Percentiles rank a stretch among this genome's conserved stretches.
Evolutionary conservation across 2,329 filamentous ascomycete species (phyloP).

Genomic region (Incumbomyces delicatus): DNA sequence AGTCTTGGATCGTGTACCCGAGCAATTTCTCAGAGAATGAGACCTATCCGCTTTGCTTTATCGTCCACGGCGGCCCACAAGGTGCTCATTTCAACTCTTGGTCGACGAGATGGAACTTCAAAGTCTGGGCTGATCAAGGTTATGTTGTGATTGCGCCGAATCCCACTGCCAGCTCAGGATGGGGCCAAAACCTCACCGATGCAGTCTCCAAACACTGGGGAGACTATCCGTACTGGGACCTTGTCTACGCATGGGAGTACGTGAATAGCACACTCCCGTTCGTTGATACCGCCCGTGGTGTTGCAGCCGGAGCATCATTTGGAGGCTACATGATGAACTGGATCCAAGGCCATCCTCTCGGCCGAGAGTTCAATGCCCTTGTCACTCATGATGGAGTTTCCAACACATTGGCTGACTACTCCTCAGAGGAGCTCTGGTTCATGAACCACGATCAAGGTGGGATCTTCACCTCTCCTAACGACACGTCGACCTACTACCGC

Average conservation of each 20-base stretch:
- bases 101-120: constrained; percentile 78
- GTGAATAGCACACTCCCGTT: constrained; percentile 37
- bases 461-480: constrained; percentile 1
- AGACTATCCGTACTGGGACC: constrained; percentile 70
- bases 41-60: constrained; percentile 68
- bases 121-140: constrained; percentile 76
- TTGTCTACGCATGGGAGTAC: constrained; percentile 68
- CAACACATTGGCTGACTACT: constrained; percentile 44
- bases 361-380: constrained; percentile 75
- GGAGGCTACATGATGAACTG: constrained; percentile 53
- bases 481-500: constrained; percentile 42
- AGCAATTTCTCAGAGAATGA: constrained; percentile 55
- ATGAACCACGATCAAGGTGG: constrained; percentile 35
- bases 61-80: constrained; percentile 78
- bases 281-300: constrained; percentile 30
- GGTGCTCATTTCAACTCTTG: constrained; percentile 65
- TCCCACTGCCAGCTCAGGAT: constrained; percentile 73
- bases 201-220: constrained; percentile 76
- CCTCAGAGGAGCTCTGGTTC: constrained; percentile 44
- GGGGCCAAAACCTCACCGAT: constrained; percentile 67
- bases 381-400: constrained; percentile 86
- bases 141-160: constrained; percentile 77
- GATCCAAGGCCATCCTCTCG: constrained; percentile 80
- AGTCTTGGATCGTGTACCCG: constrained; percentile 34
- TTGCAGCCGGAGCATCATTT: constrained; percentile 33